Base-by-base conservation (phyloP, 129 eudicot genomes). In the Centrapalus pauciflorus region DNA sequence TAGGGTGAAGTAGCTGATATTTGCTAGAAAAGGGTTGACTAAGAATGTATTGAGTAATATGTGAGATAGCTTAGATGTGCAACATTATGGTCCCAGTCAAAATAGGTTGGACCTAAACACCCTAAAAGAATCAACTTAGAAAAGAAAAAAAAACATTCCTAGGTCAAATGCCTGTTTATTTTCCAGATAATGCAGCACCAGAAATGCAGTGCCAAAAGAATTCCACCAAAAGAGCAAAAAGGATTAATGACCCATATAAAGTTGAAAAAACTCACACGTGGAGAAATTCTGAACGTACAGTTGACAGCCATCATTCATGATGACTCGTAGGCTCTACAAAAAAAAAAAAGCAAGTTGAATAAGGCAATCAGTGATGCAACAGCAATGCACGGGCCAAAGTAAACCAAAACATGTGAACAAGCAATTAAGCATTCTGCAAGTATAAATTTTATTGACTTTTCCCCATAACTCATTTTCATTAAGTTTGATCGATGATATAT, bases 241-340 rank as follows among this genome's bases (percentile, higher is more conserved):
- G 17, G 49, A 17, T 17, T 23, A 21, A 34, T 3, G 30, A 60
- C 19, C 1, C 24, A 55, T n/a, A 45, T 10, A 71, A 30, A 34
- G 57, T 16, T 40, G n/a, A 26, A 48, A 51, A 66, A 59, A 76
- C 98, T 82, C 80, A 93, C 98, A 86, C 93, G 8, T 80, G 78
- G 52, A 93, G 90, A 82, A 82, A 93, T 72, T 89, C 92, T 32
- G 90, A 84, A 64, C 96, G 98, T 54, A 93, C 76, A 62, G 90
- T 81, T 66, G 98, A 80, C 46, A 93, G 79, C 28, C 98, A 76
- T 93, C 96, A 51, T 93, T 93, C 95, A 93, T 93, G 58, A 93
- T 88, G 55, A 93, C 95, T 70, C 96, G 96, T 35, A 93, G 91
- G 75, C 96, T 78, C 98, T 93, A 65, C 82, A 72, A 67, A 23